Evolutionary conservation across 176 grass and related monocot species (phyloP).

Genomic region (Poa annua): DNA sequence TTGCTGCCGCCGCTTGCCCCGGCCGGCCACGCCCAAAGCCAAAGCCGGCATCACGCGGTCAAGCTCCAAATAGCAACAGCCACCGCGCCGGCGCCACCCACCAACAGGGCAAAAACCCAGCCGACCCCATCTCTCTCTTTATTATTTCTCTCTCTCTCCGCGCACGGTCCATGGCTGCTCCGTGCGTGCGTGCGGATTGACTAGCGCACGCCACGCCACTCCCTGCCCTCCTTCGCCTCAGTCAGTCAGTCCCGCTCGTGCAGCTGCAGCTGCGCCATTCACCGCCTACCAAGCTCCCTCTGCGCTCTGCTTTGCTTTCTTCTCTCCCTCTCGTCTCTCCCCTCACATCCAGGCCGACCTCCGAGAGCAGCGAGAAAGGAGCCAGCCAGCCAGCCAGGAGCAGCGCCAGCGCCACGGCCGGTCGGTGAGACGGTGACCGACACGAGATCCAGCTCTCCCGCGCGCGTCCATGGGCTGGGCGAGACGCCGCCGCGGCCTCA

Average conservation of each 20-base stretch:
- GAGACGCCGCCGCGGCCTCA: conserved; percentile 24
- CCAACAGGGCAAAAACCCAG: not conserved
- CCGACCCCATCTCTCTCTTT: conserved; percentile 1
- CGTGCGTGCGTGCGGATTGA: conserved; percentile 43
- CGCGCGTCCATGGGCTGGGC: conserved; percentile 33
- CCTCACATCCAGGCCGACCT: not conserved
- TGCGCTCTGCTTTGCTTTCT: not conserved
- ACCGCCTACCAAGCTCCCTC: not conserved
- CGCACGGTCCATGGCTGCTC: not conserved
- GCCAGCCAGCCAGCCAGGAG: not conserved
- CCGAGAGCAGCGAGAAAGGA: too few species aligned
- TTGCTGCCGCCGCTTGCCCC: conserved; percentile 20
- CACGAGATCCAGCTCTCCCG: not conserved
- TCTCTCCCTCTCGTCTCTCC: not conserved
- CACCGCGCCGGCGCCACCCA: conserved; percentile 18
- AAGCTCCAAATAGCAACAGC: conserved; percentile 40
- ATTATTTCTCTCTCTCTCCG: not conserved
- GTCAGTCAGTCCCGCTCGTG: conserved; percentile 9
- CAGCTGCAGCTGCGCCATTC: not conserved
- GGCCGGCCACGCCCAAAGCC: not conserved
- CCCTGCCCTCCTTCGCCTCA: not conserved
- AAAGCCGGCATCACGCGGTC: not conserved
- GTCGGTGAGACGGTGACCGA: not conserved
- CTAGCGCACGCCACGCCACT: not conserved
- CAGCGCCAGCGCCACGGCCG: not conserved